Percentiles rank a stretch among this genome's conserved stretches.
phyloP scores from a whole-genome alignment of 148 eudicot species.

The Silene latifolia region DNA sequence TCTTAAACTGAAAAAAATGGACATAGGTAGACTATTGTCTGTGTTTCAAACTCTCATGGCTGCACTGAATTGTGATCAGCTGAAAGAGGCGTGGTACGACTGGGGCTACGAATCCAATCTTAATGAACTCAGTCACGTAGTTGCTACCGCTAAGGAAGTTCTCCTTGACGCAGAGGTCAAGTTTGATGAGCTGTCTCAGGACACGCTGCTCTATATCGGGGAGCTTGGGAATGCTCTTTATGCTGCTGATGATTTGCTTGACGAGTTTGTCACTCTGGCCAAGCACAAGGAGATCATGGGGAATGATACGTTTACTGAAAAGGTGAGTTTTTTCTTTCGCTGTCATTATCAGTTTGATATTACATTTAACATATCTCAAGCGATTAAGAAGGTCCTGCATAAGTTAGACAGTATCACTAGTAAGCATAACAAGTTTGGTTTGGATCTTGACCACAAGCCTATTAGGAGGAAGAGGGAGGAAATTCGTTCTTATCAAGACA shows the following conservation, averaged over 20 bases:
- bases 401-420: not conserved
- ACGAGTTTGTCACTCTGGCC: too few relatives aligned
- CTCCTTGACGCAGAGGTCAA: not conserved
- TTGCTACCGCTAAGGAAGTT: not conserved
- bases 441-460: not conserved
- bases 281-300: not conserved
- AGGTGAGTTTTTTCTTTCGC: not conserved
- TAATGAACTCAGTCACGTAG: not conserved
- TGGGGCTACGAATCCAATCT: not conserved
- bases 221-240: not conserved
- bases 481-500: not conserved
- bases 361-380: not conserved
- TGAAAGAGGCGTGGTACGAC: not conserved
- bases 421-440: not conserved
- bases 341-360: not conserved
- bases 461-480: not conserved
- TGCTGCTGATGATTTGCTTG: not conserved
- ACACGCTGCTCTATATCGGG: not conserved
- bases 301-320: not conserved
- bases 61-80: not conserved
- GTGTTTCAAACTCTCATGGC: too few relatives aligned
- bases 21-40: not conserved
- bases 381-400: not conserved
- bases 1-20: not conserved
- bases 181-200: not conserved